Conservation (phyloP, 1,284 basidiomycete genomes). For the Xerocomus nothofagi region DNA sequence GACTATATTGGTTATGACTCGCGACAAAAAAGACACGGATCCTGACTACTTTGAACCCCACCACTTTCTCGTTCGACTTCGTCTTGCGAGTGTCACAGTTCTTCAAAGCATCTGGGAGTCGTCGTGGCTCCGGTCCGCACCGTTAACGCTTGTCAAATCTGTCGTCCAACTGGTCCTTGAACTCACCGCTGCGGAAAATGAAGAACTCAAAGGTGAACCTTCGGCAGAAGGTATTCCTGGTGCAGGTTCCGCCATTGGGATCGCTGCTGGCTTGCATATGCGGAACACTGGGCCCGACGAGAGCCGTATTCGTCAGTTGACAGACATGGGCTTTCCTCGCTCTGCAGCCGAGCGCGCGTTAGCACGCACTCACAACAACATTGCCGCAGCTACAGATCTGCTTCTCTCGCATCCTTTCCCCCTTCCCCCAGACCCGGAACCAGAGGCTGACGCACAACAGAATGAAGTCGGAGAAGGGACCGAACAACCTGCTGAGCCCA, state of each 20-base stretch:
- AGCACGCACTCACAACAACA: constrained; percentile 83
- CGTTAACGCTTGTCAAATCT: constrained; percentile 70
- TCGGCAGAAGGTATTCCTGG: constrained; percentile 25
- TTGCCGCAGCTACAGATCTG: constrained; percentile 87
- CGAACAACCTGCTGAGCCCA: constrained; percentile 29
- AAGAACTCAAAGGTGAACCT: constrained; percentile 55
- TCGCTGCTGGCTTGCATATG: constrained; percentile 41
- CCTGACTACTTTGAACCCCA: constrained; percentile 80
- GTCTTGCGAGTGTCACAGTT: constrained; percentile 70
- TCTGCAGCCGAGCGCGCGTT: constrained; percentile 84
- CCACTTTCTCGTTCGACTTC: constrained; percentile 83
- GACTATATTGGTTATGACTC: constrained; percentile 70
- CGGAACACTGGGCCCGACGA: constrained; percentile 65
- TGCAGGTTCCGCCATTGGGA: constrained; percentile 33
- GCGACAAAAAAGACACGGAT: constrained; percentile 77
- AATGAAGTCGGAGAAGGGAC: constrained; percentile 35
- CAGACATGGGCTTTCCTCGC: constrained; percentile 96
- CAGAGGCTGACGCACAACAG: constrained; percentile 38
- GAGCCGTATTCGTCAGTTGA: constrained; percentile 75
- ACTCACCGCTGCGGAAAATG: constrained; percentile 80
- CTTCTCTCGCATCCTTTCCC: constrained; percentile 83
- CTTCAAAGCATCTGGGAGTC: constrained; percentile 79
- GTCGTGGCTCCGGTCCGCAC: constrained; percentile 77
- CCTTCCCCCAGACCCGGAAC: constrained; percentile 60
- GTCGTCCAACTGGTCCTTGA: constrained; percentile 81